phyloP scores from a whole-genome alignment of 2,329 filamentous ascomycete species.

The Aspergillus floridensis region DNA sequence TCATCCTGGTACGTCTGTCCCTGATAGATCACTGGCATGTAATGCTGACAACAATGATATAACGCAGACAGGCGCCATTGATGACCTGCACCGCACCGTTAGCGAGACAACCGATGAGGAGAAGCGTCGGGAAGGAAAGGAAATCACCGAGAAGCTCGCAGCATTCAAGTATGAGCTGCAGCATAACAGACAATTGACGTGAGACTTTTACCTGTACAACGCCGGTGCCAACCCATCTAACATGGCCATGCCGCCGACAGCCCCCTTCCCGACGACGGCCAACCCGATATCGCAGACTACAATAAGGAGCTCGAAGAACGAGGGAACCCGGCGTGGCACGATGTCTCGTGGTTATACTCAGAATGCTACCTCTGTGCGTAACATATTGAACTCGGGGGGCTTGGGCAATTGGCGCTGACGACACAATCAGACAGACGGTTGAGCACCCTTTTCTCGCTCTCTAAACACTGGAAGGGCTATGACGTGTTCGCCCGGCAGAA shows the following conservation, averaged over 20 bases:
- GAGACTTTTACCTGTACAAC: slow-evolving; percentile 28
- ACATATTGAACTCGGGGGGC: background rate
- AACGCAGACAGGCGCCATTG: slow-evolving; percentile 78
- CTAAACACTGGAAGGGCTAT: slow-evolving; percentile 81
- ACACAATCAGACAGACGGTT: slow-evolving; percentile 62
- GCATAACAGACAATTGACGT: slow-evolving; percentile 79
- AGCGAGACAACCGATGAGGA: slow-evolving; percentile 51
- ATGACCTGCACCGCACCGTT: slow-evolving; percentile 76
- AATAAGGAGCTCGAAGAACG: slow-evolving; percentile 79
- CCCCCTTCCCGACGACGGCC: slow-evolving; percentile 73
- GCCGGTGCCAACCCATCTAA: background rate
- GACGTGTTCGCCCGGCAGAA: slow-evolving; percentile 90
- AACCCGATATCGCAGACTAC: slow-evolving; percentile 72
- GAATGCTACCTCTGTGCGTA: slow-evolving; percentile 81
- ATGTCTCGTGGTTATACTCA: slow-evolving; percentile 80
- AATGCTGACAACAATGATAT: slow-evolving; percentile 1
- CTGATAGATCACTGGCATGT: background rate
- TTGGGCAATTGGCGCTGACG: slow-evolving; percentile 19
- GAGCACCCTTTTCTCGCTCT: slow-evolving; percentile 71
- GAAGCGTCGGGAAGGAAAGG: slow-evolving; percentile 77
- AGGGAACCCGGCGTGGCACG: slow-evolving; percentile 75
- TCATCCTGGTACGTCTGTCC: slow-evolving; percentile 71
- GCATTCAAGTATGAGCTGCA: slow-evolving; percentile 92
- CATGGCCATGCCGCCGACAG: slow-evolving; percentile 42
- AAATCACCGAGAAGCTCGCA: slow-evolving; percentile 74